Conservation (phyloP, 352 stramenopile species). For the Globisporangium okanoganense region DNA sequence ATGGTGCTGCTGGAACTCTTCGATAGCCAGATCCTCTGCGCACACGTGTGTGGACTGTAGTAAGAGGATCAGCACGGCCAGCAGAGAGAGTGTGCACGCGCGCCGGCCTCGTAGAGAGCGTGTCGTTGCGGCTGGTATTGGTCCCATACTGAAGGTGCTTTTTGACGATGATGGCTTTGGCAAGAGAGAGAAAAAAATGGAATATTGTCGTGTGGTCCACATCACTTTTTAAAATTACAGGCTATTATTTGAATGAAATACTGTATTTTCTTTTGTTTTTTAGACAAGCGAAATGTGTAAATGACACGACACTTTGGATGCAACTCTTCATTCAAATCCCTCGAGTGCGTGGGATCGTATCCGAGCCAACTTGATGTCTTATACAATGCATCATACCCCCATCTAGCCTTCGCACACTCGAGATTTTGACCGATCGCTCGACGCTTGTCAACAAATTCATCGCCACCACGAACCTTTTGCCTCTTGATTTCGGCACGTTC, state of each 20-base stretch:
- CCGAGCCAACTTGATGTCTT: neutral
- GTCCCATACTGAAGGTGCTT: neutral
- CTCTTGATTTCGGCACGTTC: neutral
- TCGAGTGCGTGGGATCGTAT: neutral
- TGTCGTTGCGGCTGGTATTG: neutral
- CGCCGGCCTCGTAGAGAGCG: neutral
- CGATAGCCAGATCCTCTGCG: constrained; percentile 10
- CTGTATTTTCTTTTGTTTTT: neutral
- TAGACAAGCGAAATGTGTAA: neutral
- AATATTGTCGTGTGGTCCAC: neutral
- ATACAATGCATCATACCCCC: neutral
- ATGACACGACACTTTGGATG: neutral
- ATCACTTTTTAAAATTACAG: neutral
- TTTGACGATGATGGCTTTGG: neutral
- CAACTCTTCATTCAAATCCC: neutral
- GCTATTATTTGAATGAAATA: neutral
- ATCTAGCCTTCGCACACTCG: neutral
- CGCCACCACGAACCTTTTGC: neutral
- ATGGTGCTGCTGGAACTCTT: constrained; percentile 11
- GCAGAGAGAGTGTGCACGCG: neutral
- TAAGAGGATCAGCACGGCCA: neutral
- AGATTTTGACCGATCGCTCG: neutral
- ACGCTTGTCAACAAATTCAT: neutral
- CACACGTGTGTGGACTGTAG: neutral
- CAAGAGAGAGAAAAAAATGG: neutral